A percentile compares a stretch with the other conserved stretches of the same genome.
Evolutionary conservation across 805 yeast genomes (phyloP).

Genomic region (Candida argentea): DNA sequence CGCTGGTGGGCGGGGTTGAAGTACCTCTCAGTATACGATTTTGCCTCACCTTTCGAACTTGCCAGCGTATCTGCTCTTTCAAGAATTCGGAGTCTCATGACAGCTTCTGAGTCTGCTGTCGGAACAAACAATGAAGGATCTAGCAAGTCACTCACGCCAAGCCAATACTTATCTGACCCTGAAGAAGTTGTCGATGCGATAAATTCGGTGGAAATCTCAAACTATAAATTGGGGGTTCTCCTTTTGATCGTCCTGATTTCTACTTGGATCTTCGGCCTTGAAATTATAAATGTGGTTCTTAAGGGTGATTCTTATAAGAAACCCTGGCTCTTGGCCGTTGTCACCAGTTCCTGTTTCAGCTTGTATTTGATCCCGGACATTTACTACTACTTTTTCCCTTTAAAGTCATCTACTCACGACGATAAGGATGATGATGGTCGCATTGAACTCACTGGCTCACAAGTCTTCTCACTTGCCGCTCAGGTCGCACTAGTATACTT

Average conservation of each 20-base stretch:
- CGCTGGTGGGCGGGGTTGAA: no score
- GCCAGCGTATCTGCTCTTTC: neutral
- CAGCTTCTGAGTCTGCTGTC: neutral
- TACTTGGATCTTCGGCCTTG: conserved; percentile 41
- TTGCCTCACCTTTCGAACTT: neutral
- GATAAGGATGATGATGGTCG: conserved; percentile 4
- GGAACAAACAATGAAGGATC: no score
- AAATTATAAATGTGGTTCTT: conserved; percentile 37
- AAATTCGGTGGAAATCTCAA: conserved; percentile 29
- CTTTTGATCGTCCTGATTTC: conserved; percentile 31
- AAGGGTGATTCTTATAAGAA: conserved; percentile 39
- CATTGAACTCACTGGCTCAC: conserved; percentile 13
- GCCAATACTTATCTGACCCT: no score
- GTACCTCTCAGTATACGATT: no score
- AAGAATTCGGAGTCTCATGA: conserved; percentile 1
- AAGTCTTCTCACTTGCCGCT: conserved; percentile 25
- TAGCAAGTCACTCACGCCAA: no score
- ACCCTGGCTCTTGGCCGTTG: conserved; percentile 37
- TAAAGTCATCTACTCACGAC: conserved; percentile 1
- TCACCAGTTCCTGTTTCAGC: conserved; percentile 38
- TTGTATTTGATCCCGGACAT: conserved; percentile 35
- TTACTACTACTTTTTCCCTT: neutral
- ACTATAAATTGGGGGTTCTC: conserved; percentile 35
- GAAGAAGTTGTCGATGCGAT: conserved; percentile 23
- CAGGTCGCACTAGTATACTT: conserved; percentile 34